phyloP scores from a whole-genome alignment of 2,329 filamentous ascomycete genomes.

The Parastagonospora avenae region DNA sequence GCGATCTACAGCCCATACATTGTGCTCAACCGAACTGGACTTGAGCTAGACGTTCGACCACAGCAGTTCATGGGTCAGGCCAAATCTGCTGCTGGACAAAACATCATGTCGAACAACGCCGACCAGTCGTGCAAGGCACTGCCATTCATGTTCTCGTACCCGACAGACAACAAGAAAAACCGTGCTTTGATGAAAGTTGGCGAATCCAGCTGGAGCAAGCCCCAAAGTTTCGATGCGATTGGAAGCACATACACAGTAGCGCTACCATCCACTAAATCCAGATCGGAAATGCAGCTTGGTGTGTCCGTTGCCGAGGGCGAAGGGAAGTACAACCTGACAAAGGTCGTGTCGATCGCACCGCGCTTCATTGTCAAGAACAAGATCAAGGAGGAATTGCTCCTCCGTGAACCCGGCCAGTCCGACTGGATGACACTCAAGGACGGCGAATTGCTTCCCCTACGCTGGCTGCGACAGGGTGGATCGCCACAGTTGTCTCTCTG shows the following conservation, averaged over 20 bases:
- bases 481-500: constrained; percentile 91
- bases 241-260: constrained; percentile 90
- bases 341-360: constrained; percentile 90
- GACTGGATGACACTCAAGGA: constrained; percentile 78
- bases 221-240: constrained; percentile 96
- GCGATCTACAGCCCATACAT: constrained; percentile 95
- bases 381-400: constrained; percentile 82
- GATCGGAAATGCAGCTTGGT: constrained; percentile 87
- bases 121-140: constrained; percentile 73
- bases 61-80: constrained; percentile 87
- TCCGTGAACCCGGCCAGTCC: constrained; percentile 90
- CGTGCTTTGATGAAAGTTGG: constrained; percentile 85
- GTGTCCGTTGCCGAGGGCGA: constrained; percentile 88
- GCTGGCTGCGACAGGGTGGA: constrained; percentile 82
- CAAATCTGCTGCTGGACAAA: constrained; percentile 81
- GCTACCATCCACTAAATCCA: constrained; percentile 71
- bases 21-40: constrained; percentile 90
- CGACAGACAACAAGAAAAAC: constrained; percentile 87
- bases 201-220: constrained; percentile 94
- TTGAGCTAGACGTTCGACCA: constrained; percentile 84
- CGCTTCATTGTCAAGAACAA: constrained; percentile 95
- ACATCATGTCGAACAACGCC: constrained; percentile 61
- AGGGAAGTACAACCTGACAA: constrained; percentile 97
- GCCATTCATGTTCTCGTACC: constrained; percentile 96
- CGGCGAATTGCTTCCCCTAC: constrained; percentile 81